Evolutionary conservation across 257 asterid species (phyloP).

Genomic region (Solanum acaule): DNA sequence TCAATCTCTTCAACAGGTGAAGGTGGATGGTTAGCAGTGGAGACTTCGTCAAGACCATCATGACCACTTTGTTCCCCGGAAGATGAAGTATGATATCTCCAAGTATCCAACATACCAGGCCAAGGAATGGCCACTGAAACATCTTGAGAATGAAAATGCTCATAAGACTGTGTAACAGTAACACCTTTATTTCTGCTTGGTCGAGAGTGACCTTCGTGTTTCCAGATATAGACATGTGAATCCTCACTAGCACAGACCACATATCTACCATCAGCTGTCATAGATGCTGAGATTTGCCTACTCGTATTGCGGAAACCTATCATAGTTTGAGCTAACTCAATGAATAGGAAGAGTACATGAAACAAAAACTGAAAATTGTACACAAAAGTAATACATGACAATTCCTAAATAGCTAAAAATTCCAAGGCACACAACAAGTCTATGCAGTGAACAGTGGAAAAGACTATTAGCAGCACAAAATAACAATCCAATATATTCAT

Average conservation of each 20-base stretch:
- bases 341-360: background rate
- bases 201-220: constrained; percentile 69
- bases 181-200: constrained; percentile 75
- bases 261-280: constrained; percentile 72
- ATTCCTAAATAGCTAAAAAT: background rate
- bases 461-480: background rate
- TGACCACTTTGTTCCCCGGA: constrained; percentile 1
- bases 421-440: background rate
- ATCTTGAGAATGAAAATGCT: constrained; percentile 37
- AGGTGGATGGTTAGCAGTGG: constrained; percentile 35
- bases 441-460: background rate
- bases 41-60: constrained; percentile 3
- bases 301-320: constrained; percentile 80
- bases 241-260: constrained; percentile 89
- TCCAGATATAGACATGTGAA: constrained; percentile 90
- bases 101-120: constrained; percentile 10
- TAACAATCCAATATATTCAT: background rate
- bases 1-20: constrained; percentile 54
- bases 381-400: background rate
- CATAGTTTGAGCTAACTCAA: background rate
- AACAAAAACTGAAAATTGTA: background rate
- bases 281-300: constrained; percentile 92
- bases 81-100: background rate
- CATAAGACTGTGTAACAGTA: constrained; percentile 68
- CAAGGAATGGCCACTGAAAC: constrained; percentile 20